Evolutionary conservation across 2,329 filamentous ascomycete species (phyloP).

Genomic region (Akanthomyces uredinophilus): DNA sequence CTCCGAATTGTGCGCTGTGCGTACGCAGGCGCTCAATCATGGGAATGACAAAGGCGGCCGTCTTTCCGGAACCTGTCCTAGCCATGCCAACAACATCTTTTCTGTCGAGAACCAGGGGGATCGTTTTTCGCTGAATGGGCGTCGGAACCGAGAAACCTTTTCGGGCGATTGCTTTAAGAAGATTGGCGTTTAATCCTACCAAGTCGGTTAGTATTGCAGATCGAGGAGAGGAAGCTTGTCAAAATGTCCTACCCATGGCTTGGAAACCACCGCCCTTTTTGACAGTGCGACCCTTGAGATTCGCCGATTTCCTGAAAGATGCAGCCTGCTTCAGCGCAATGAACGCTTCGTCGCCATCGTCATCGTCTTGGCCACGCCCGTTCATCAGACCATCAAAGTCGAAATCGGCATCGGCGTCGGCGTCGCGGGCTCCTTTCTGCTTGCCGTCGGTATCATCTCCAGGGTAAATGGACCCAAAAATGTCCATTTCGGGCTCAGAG

Average conservation of each 20-base stretch:
- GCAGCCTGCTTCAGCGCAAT: conserved; percentile 85
- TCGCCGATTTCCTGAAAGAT: conserved; percentile 78
- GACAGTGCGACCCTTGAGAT: conserved; percentile 75
- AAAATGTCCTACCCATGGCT: conserved; percentile 63
- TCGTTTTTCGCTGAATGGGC: conserved; percentile 94
- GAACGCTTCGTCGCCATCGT: conserved; percentile 76
- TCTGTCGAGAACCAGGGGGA: conserved; percentile 81
- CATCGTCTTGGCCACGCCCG: conserved; percentile 39
- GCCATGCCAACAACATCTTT: conserved; percentile 99
- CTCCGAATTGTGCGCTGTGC: conserved; percentile 81
- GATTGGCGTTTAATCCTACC: conserved; percentile 66
- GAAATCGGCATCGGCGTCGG: conserved; percentile 35
- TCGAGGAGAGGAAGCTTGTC: not conserved
- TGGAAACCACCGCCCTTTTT: conserved; percentile 98
- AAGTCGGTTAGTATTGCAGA: not conserved
- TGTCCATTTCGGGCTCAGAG: conserved; percentile 90
- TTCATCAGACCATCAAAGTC: conserved; percentile 60
- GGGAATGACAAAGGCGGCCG: conserved; percentile 93
- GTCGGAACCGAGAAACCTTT: conserved; percentile 97
- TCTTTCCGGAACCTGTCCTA: conserved; percentile 97
- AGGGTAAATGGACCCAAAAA: conserved; percentile 70
- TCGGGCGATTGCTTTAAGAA: conserved; percentile 84
- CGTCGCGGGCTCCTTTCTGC: conserved; percentile 30
- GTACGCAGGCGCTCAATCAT: conserved; percentile 93
- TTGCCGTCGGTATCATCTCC: conserved; percentile 48